Evolutionary conservation across 768 basidiomycete species (phyloP), one percentile per base, ranked within the genome.

Genomic region (Rhodosporidiobolus odoratus): DNA sequence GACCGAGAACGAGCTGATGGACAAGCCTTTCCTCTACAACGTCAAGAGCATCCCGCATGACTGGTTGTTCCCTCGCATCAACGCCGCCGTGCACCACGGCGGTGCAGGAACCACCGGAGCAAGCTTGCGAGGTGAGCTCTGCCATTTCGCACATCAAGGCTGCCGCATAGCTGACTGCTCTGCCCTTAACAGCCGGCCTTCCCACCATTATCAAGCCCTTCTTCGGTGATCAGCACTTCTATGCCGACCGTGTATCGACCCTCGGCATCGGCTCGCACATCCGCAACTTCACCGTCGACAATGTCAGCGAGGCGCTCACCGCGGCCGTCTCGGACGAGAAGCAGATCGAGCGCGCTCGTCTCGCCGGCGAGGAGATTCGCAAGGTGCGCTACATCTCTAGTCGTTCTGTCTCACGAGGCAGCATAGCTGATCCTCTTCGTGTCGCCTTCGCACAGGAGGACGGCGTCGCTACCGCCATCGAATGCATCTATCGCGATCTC

Each of bases 31-130:
- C 77, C 92, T 96, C 71, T 92, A 90, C 78, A 82, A 87, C 2
- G 88, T 98, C 68, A 83, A 87, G 27, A 91, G 92, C 7, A 74
- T 78, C 30, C 78, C 78, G 35, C 78, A 79, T 72, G 92, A 97
- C 78, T 99, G 95, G 95, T 80, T 99, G 58, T 99, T 99, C 83
- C 85, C 84, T 73, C 85, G 88, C 54, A 92, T 99, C 68, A 90
- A 94, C 78, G 95, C 92, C n/a, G 92, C 92, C 25, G 96, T 94
- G 73, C 95, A 99, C 82, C 95, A 99, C 77, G 95, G 95, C 68
- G 95, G 95, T 64, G 92, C 95, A 7, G 95, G 95, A 30, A 96
- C 95, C 4, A 94, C 92, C 1, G 94, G 94, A 15, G 95, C 95
- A 25, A 93, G 91, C 81, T 81, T 72, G 3, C 66, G 92, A 84